Base-by-base conservation (phyloP, 129 eudicot species). In the Flaveria robusta region DNA sequence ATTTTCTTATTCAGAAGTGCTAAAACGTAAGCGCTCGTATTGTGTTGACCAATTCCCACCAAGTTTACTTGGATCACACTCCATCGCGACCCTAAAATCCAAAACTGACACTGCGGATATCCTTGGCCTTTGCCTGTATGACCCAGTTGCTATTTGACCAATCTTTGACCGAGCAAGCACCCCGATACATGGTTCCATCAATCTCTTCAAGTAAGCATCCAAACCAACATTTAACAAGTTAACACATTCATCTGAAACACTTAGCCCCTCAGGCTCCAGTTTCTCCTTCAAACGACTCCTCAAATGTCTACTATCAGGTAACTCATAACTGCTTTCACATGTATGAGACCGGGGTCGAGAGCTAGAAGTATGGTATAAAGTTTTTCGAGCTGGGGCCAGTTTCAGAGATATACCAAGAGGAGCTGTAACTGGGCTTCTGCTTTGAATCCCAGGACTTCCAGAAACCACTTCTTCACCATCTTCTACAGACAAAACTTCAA, bases 391-490 rank as follows among this genome's bases (percentile, higher is more conserved):
- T 7, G 79, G 88, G 64, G 81, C 76, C 7, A 37, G 49, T 55
- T 81, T 84, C 72, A 88, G 42, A 11, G 87, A 76, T 74, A 94
- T 83, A 66, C 99, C 99, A 19, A 89, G 34, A 67, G 96, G 99
- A 41, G 97, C 94, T 9, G 89, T 94, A 72, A 94, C 87, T 1
- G 87, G 87, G 82, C 90, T 91, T 83, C 93, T 81, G 69, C 96
- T 94, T 77, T 86, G 88, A 71, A 86, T 71, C 20, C 85, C 70
- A 6, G 87, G 91, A 79, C 91, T 87, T 14, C 82, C 90, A 11
- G 86, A 82, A 75, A 81, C 81, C 79, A 89, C 99, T 71, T 94
- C 99, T 76, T 94, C 99, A 8, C 99, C 98, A 65, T 93, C 98
- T 86, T 91, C 99, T 54, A 85, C 96, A 13, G 96, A 86, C 23